phyloP scores from a whole-genome alignment of 2,329 filamentous ascomycete genomes.

The Pyricularia sp. region DNA sequence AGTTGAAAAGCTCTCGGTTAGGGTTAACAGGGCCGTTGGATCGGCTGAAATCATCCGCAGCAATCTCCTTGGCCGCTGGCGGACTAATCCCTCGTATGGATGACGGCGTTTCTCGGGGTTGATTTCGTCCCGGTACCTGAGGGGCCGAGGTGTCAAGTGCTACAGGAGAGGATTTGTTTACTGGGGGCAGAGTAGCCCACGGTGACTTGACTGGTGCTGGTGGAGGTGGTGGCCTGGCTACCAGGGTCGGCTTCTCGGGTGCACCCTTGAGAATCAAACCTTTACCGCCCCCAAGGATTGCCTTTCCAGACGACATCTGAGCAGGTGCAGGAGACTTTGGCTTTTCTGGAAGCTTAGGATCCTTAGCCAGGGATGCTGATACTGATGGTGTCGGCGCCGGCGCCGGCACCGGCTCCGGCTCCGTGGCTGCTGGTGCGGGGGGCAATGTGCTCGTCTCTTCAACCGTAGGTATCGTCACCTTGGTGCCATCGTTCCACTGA shows the following conservation, averaged over 20 bases:
- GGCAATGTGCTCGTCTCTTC: constrained; percentile 30
- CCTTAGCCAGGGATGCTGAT: constrained; percentile 15
- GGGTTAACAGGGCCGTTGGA: constrained; percentile 50
- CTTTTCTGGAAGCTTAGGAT: constrained; percentile 28
- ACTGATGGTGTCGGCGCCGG: constrained; percentile 10
- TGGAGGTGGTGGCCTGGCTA: constrained; percentile 59
- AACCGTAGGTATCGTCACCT: constrained; percentile 60
- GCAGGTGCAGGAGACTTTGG: constrained; percentile 31
- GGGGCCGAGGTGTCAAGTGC: constrained; percentile 42
- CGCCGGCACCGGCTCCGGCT: background rate
- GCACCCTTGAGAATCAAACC: constrained; percentile 58
- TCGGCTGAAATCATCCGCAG: constrained; percentile 86
- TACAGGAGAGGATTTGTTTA: constrained; percentile 70
- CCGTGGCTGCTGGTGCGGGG: constrained; percentile 11
- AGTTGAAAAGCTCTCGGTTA: constrained; percentile 80
- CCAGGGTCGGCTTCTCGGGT: constrained; percentile 61
- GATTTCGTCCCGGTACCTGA: constrained; percentile 31
- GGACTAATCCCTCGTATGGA: constrained; percentile 41
- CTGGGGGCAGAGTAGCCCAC: constrained; percentile 78
- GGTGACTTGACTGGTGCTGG: constrained; percentile 76
- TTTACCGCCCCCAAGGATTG: constrained; percentile 43
- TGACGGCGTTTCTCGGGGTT: constrained; percentile 4
- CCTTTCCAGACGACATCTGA: constrained; percentile 31
- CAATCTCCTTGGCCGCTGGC: constrained; percentile 68
- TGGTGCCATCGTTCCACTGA: constrained; percentile 82